These are phyloP conservation scores for Lactarius tabidus DNA, from an alignment of 768 basidiomycete species.

Conservation along the genomic window DNA sequence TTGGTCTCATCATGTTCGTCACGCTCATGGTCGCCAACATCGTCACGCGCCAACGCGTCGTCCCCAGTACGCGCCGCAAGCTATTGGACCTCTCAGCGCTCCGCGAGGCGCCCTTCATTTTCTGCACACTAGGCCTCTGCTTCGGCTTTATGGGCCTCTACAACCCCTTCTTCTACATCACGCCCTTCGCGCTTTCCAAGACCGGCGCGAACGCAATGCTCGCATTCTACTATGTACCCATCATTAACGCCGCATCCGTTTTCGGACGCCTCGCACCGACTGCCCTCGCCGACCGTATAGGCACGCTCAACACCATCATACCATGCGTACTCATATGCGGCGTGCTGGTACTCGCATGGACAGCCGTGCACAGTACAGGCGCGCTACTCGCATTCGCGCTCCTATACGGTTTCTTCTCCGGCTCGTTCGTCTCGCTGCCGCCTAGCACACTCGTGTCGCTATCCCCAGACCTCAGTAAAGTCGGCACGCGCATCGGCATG, in stretches of 20 bases:
- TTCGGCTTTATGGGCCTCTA: constrained; percentile 24
- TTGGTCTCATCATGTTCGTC: constrained; percentile 28
- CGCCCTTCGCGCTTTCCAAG: constrained; percentile 27
- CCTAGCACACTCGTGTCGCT: constrained; percentile 12
- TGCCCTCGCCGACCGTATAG: constrained; percentile 31
- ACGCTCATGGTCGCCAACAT: constrained; percentile 27
- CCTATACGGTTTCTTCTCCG: constrained; percentile 39
- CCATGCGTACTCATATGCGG: constrained; percentile 27
- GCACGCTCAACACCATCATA: constrained; percentile 32
- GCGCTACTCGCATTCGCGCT: constrained; percentile 34
- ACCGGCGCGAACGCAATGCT: constrained; percentile 21
- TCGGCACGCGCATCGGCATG: constrained; percentile 30
- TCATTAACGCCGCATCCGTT: constrained; percentile 33
- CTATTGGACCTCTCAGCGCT: constrained; percentile 23
- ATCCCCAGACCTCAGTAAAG: constrained; percentile 15
- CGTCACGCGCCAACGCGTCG: constrained; percentile 25
- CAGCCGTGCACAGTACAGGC: constrained; percentile 29
- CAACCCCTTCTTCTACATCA: constrained; percentile 31
- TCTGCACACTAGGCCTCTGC: constrained; percentile 26
- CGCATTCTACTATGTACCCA: constrained; percentile 32
- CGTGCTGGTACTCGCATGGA: constrained; percentile 32
- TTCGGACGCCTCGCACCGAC: constrained; percentile 33
- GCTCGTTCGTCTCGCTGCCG: constrained; percentile 22
- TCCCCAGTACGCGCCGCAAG: constrained; percentile 22
- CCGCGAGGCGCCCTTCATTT: constrained; percentile 28